These are phyloP conservation scores for Diversispora eburnea DNA, from an alignment of 192 early-diverging fungal species.

Conservation along the genomic window DNA sequence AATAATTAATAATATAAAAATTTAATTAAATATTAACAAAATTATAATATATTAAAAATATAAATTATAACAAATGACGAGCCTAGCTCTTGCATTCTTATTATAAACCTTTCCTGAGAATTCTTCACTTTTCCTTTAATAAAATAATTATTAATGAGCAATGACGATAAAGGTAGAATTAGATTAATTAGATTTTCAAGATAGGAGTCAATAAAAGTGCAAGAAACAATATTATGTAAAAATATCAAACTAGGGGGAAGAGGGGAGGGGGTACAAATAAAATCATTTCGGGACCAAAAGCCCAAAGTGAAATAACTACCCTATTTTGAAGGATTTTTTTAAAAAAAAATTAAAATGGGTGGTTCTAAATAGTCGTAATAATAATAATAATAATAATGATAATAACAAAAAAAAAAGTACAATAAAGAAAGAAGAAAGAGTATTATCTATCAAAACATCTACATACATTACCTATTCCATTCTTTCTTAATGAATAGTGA, in stretches of 20 bases:
- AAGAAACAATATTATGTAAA: not conserved
- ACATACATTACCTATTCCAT: not conserved
- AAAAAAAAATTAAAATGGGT: not conserved
- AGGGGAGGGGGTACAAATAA: not conserved
- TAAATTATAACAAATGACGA: not conserved
- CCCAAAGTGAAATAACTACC: not conserved
- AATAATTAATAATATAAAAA: not conserved
- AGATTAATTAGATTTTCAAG: not conserved
- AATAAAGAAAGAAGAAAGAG: not conserved
- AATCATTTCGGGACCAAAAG: not conserved
- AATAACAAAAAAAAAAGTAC: not conserved
- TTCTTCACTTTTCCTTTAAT: too few species aligned
- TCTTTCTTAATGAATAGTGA: not conserved
- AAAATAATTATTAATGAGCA: too few species aligned
- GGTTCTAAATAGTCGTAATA: not conserved
- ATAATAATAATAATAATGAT: conserved; percentile 1
- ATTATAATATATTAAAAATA: not conserved
- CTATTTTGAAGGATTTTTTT: not conserved
- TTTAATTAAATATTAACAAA: conserved; percentile 6
- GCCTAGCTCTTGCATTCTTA: not conserved
- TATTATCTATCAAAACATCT: conserved; percentile 4
- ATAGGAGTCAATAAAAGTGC: not conserved
- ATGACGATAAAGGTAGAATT: not conserved
- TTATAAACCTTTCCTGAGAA: not conserved
- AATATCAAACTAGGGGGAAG: not conserved